phyloP scores from a whole-genome alignment of 208 protist genomes.

The Kentomonas sorsogonicus region DNA sequence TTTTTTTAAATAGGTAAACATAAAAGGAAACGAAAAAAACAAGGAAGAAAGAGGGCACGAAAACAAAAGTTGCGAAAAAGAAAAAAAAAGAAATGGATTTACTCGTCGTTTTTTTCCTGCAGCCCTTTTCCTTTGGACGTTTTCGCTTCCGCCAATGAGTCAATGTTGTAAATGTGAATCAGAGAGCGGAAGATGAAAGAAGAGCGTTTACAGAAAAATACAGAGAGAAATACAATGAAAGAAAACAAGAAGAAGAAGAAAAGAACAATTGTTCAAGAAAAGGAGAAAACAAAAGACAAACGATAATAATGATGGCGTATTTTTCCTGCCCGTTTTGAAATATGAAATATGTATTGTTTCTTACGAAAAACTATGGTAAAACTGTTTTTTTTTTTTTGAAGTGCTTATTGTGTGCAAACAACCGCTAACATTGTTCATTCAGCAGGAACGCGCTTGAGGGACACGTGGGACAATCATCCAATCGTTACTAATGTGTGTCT shows the following conservation, averaged over 20 bases:
- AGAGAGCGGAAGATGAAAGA: no score
- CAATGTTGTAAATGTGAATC: no score
- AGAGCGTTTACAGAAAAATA: not conserved
- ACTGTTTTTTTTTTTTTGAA: slow-evolving; percentile 13
- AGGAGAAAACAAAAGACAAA: not conserved
- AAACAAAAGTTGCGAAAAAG: slow-evolving; percentile 7
- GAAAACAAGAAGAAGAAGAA: slow-evolving; percentile 11
- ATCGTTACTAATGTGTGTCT: not conserved
- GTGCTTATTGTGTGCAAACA: not conserved
- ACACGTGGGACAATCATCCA: not conserved
- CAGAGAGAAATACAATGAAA: not conserved
- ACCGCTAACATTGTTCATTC: slow-evolving; percentile 9
- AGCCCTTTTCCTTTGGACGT: not conserved
- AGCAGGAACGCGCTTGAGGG: not conserved
- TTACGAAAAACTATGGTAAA: not conserved
- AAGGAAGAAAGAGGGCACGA: slow-evolving; percentile 1
- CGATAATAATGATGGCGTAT: slow-evolving; percentile 7
- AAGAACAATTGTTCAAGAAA: slow-evolving; percentile 5
- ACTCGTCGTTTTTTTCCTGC: not conserved
- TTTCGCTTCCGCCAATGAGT: no score
- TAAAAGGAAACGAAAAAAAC: slow-evolving; percentile 10
- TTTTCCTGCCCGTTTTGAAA: not conserved
- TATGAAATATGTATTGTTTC: not conserved
- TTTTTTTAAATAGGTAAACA: slow-evolving; percentile 5
- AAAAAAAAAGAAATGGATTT: slow-evolving; percentile 15